phyloP scores from a whole-genome alignment of 352 stramenopile species.

The Pythium myriotylum region DNA sequence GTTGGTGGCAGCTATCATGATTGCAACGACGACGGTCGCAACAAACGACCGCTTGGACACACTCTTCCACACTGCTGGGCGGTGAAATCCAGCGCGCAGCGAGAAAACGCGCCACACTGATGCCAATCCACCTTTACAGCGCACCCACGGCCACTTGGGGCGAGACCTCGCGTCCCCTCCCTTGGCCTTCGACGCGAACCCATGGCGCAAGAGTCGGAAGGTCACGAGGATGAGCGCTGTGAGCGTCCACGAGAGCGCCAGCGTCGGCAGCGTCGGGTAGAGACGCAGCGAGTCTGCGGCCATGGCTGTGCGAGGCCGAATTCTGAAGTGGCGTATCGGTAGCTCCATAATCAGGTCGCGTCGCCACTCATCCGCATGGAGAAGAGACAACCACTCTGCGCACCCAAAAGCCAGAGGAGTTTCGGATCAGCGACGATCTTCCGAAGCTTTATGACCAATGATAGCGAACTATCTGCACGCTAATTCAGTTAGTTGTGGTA shows the following conservation, averaged over 20 bases:
- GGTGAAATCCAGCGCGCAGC: constrained; percentile 14
- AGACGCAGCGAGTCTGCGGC: constrained; percentile 41
- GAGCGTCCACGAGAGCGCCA: constrained; percentile 35
- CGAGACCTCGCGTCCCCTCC: neutral
- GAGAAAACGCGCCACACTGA: constrained; percentile 10
- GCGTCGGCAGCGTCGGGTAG: constrained; percentile 39
- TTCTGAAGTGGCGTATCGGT: neutral
- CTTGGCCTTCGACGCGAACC: too few relatives aligned
- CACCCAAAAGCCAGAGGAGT: neutral
- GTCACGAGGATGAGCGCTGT: neutral
- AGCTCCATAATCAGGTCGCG: constrained; percentile 1
- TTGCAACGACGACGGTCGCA: constrained; percentile 6
- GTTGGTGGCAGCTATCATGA: constrained; percentile 8
- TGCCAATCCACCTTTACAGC: neutral
- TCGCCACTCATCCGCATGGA: neutral
- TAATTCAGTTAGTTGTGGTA: too few relatives aligned
- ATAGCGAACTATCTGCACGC: neutral
- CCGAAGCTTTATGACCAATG: neutral
- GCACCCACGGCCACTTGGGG: constrained; percentile 7
- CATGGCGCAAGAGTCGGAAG: too few relatives aligned
- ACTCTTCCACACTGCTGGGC: constrained; percentile 14
- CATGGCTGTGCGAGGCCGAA: neutral
- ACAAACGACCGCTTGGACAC: constrained; percentile 6
- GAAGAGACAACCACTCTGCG: neutral
- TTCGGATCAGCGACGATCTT: neutral